Percentiles rank a stretch among this genome's conserved stretches.
Evolutionary conservation across 2,329 filamentous ascomycete species (phyloP).

Genomic region (Esteya vermicola): DNA sequence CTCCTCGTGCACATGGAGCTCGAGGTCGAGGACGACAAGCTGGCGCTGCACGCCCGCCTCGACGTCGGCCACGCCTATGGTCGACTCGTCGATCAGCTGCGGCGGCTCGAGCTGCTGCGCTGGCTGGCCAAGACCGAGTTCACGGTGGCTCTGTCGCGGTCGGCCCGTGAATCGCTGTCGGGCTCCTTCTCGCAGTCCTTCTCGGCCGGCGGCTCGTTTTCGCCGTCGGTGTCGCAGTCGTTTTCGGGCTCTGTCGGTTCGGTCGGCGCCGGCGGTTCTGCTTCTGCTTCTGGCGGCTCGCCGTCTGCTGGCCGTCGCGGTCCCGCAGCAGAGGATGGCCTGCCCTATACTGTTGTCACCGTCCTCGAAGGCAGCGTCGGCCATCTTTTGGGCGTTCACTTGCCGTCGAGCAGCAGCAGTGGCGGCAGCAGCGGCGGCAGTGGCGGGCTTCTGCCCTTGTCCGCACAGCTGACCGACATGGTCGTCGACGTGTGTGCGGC

Average conservation of each 20-base stretch:
- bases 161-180: constrained; percentile 12
- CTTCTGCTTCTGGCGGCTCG: constrained; percentile 10
- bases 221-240: not conserved
- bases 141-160: constrained; percentile 25
- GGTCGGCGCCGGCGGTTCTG: not conserved
- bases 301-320: constrained; percentile 24
- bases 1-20: constrained; percentile 78
- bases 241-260: not conserved
- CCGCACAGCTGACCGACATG: constrained; percentile 50
- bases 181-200: constrained; percentile 1
- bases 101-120: constrained; percentile 57
- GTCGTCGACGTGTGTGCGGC: constrained; percentile 50
- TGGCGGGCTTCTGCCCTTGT: no score
- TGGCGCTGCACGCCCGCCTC: constrained; percentile 43
- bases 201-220: not conserved
- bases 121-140: constrained; percentile 52
- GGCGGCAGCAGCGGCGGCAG: no score
- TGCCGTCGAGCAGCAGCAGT: constrained; percentile 26
- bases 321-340: no score
- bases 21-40: constrained; percentile 61
- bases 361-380: constrained; percentile 45
- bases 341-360: no score
- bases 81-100: constrained; percentile 55
- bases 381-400: constrained; percentile 53
- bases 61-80: constrained; percentile 58